Base-by-base conservation (phyloP, 345 rosid genomes). In the Bruguiera gymnorhiza region DNA sequence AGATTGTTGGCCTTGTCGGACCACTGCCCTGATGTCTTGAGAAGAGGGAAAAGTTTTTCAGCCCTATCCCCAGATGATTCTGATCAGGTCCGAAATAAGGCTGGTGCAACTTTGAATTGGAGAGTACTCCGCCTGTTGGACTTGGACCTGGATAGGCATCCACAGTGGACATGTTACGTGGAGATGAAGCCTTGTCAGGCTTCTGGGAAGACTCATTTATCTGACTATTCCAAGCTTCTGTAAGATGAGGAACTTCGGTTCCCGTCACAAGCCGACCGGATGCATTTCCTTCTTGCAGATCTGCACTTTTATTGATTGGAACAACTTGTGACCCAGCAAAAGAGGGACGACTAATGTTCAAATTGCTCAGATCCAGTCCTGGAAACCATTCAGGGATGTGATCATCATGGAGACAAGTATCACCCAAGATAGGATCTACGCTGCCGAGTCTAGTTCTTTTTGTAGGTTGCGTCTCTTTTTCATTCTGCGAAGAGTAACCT, bases 11-110 rank as follows among this genome's bases (percentile, higher is more conserved):
- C 16, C 43, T 15, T 18, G 60, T 39, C 48, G 69, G 71, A 54
- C 62, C 58, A 7, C 23, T 37, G 53, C 51, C 52, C 59, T 62
- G 48, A 19, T 69, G 67, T 58, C 67, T 69, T 21, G 73, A 63
- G 58, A 77, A 70, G 60, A 52, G 55, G 67, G 88, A 74, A 63
- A 74, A 74, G 66, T 76, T 80, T 6, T 29, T 59, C 8, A 13
- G 50, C 34, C 58, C 63, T 3, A 43, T 43, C 18, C 18, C 19
- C 50, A 43, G 50, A 5, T 50, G 64, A n/a, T 63, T 59, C 24
- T 62, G 63, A 8, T 51, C 71, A 37, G 79, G 39, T 50, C 62
- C 57, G 9, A 73, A 51, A 11, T 48, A 43, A 27, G 65, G 43
- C 46, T 70, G 51, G 73, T 51, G 61, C 65, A 31, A 63, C 23